Evolutionary conservation across 352 stramenopile species (phyloP).

Genomic region (Phytopythium vexans): DNA sequence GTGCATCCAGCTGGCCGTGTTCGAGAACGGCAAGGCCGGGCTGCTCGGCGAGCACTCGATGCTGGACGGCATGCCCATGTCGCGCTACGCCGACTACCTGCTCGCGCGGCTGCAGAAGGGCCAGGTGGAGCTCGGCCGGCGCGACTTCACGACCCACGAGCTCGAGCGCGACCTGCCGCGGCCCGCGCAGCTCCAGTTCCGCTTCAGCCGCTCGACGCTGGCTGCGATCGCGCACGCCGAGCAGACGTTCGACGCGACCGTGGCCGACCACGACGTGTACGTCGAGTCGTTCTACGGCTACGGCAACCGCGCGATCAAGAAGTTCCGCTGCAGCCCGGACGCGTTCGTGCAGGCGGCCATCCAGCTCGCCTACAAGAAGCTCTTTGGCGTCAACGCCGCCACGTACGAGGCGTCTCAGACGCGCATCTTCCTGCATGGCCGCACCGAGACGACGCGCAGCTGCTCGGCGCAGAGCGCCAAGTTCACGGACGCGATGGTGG

Average conservation of each 20-base stretch:
- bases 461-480: slow-evolving; percentile 75
- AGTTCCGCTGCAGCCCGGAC: slow-evolving; percentile 90
- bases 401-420: slow-evolving; percentile 97
- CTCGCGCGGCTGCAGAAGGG: slow-evolving; percentile 47
- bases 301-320: slow-evolving; percentile 88
- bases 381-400: slow-evolving; percentile 52
- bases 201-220: slow-evolving; percentile 46
- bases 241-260: slow-evolving; percentile 60
- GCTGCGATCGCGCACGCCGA: slow-evolving; percentile 47
- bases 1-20: slow-evolving; percentile 94
- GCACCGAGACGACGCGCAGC: slow-evolving; percentile 89
- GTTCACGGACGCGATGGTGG: slow-evolving; percentile 87
- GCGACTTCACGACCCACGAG: slow-evolving; percentile 37
- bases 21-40: slow-evolving; percentile 94
- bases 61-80: slow-evolving; percentile 85
- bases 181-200: slow-evolving; percentile 42
- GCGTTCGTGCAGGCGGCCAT: slow-evolving; percentile 95
- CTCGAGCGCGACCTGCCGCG: slow-evolving; percentile 20
- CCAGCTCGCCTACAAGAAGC: slow-evolving; percentile 89
- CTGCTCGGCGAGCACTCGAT: slow-evolving; percentile 93
- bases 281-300: slow-evolving; percentile 89
- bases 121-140: slow-evolving; percentile 43
- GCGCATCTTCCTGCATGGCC: slow-evolving; percentile 92
- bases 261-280: slow-evolving; percentile 86
- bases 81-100: slow-evolving; percentile 62